Conservation (phyloP, 768 basidiomycete species). For the Baorangia bicolor region DNA sequence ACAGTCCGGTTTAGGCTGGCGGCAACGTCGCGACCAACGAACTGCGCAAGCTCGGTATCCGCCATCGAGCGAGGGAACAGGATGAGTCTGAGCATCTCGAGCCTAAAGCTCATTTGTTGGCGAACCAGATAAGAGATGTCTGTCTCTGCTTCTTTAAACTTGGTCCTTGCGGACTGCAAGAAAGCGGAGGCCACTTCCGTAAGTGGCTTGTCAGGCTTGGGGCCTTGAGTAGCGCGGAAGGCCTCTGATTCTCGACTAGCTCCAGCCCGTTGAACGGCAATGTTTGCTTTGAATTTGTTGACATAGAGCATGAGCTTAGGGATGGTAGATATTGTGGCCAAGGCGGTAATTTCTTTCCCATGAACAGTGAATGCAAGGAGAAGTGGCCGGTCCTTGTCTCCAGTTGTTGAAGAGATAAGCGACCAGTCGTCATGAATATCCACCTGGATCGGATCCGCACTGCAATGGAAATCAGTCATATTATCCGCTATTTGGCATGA, state of each 20-base stretch:
- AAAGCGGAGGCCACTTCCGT: slow-evolving; percentile 87
- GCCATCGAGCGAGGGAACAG: slow-evolving; percentile 79
- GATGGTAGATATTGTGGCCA: slow-evolving; percentile 72
- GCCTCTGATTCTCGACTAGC: slow-evolving; percentile 78
- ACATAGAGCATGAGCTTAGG: slow-evolving; percentile 74
- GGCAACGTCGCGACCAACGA: slow-evolving; percentile 64
- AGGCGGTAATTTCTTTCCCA: slow-evolving; percentile 64
- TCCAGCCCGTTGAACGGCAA: slow-evolving; percentile 70
- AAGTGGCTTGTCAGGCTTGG: slow-evolving; percentile 76
- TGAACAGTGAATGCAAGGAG: slow-evolving; percentile 73
- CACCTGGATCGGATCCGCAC: slow-evolving; percentile 76
- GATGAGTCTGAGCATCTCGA: slow-evolving; percentile 63
- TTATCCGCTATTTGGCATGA: background rate
- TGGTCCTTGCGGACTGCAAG: slow-evolving; percentile 68
- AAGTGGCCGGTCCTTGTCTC: slow-evolving; percentile 50
- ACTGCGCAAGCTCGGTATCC: slow-evolving; percentile 76
- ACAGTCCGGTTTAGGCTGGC: slow-evolving; percentile 73
- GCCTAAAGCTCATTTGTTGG: slow-evolving; percentile 72
- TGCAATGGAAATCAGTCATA: slow-evolving; percentile 27
- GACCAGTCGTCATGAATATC: slow-evolving; percentile 85
- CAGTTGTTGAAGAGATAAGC: slow-evolving; percentile 38
- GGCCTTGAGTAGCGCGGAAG: slow-evolving; percentile 68
- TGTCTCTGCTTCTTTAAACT: slow-evolving; percentile 66
- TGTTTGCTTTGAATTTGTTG: slow-evolving; percentile 71
- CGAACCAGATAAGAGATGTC: slow-evolving; percentile 60